A percentile compares a stretch with the other conserved stretches of the same genome.
These are phyloP conservation scores for Apium graveolens DNA, from an alignment of 129 eudicot genomes.

Conservation along the genomic window DNA sequence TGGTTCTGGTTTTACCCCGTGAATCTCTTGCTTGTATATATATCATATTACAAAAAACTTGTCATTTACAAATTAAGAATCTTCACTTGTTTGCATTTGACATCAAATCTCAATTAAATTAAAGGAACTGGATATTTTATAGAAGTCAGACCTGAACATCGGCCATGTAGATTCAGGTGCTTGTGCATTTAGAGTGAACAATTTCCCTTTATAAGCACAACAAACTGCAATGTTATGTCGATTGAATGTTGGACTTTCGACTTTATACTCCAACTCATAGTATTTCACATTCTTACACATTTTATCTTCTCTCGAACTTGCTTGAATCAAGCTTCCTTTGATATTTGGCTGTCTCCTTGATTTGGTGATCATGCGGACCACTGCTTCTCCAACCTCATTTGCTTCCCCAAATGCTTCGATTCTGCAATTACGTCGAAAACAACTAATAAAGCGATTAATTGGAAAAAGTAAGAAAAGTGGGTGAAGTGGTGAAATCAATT, in stretches of 20 bases:
- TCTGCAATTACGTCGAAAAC: constrained; percentile 17
- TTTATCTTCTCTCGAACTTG: constrained; percentile 55
- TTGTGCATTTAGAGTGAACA: constrained; percentile 77
- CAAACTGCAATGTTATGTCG: constrained; percentile 83
- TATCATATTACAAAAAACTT: no score
- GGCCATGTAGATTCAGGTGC: constrained; percentile 81
- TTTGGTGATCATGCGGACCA: constrained; percentile 47
- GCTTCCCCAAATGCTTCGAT: constrained; percentile 93
- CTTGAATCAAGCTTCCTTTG: constrained; percentile 47
- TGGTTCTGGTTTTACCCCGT: no score
- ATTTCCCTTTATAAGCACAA: constrained; percentile 50
- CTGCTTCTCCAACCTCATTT: constrained; percentile 71
- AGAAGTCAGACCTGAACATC: constrained; percentile 35
- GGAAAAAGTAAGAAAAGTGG: no score
- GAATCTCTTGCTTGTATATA: no score
- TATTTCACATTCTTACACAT: constrained; percentile 38
- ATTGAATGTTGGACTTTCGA: constrained; percentile 62
- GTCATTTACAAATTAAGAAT: background rate
- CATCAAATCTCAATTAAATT: constrained; percentile 27
- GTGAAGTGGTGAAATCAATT: no score
- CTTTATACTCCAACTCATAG: constrained; percentile 61
- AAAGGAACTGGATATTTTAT: constrained; percentile 62
- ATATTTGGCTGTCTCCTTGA: constrained; percentile 33
- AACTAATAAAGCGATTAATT: no score
- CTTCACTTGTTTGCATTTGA: background rate